These are phyloP conservation scores for Alternaria infectoria DNA, from an alignment of 2,329 filamentous ascomycete species.

Conservation along the genomic window DNA sequence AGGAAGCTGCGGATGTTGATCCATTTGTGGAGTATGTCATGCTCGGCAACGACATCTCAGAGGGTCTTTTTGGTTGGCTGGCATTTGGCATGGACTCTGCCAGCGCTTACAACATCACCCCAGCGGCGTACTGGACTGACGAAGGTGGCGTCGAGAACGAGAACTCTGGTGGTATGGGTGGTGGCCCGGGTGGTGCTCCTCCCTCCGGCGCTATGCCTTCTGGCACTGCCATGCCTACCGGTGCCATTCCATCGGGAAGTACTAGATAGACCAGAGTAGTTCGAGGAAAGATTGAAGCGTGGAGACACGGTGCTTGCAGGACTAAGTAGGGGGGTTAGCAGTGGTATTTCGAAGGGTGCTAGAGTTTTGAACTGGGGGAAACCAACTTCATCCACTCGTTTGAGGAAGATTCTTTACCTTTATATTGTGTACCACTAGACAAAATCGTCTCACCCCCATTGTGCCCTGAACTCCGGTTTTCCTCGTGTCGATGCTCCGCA, in stretches of 20 bases:
- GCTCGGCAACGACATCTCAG: slow-evolving; percentile 57
- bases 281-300: slow-evolving; percentile 9
- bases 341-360: not conserved
- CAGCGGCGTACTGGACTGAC: slow-evolving; percentile 32
- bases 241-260: slow-evolving; percentile 6
- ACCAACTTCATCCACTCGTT: slow-evolving; percentile 26
- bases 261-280: not conserved
- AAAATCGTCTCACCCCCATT: not conserved
- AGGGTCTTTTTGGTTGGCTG: slow-evolving; percentile 45
- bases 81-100: slow-evolving; percentile 39
- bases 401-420: slow-evolving; percentile 22
- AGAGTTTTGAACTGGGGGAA: not conserved
- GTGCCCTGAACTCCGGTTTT: not conserved
- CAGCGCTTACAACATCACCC: slow-evolving; percentile 33
- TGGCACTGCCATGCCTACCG: slow-evolving; percentile 18
- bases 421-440: slow-evolving; percentile 4
- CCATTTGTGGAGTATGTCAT: slow-evolving; percentile 66
- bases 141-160: slow-evolving; percentile 37
- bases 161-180: not conserved
- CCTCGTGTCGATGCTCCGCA: not conserved
- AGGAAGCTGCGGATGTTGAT: slow-evolving; percentile 57
- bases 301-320: not conserved
- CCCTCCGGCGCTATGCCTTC: slow-evolving; percentile 2
- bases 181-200: not conserved
- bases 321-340: not conserved